These are phyloP conservation scores for Protomyces pachydermus DNA, from an alignment of 1,139 yeast genomes.

Conservation along the genomic window DNA sequence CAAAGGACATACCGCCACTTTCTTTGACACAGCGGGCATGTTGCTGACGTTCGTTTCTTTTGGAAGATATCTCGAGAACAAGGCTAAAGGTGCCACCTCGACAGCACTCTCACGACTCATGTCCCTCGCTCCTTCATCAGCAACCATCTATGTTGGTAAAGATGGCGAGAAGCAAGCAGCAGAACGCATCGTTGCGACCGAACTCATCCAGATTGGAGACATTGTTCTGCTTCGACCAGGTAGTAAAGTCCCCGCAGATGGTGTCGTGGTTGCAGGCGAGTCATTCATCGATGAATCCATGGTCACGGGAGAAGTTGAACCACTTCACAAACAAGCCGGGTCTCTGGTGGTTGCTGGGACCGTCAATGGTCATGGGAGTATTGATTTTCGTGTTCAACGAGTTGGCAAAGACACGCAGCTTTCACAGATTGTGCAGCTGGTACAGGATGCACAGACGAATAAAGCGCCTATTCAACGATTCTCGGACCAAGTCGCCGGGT, in stretches of 20 bases:
- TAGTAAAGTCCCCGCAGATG: constrained; percentile 87
- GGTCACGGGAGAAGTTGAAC: constrained; percentile 83
- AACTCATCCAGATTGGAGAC: constrained; percentile 71
- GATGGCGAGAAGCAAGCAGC: constrained; percentile 27
- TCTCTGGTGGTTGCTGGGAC: constrained; percentile 82
- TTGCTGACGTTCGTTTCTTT: constrained; percentile 73
- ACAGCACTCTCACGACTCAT: constrained; percentile 76
- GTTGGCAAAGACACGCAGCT: constrained; percentile 83
- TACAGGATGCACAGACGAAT: constrained; percentile 80
- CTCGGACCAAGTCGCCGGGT: constrained; percentile 79
- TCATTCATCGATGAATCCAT: constrained; percentile 84
- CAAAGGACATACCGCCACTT: constrained; percentile 55
- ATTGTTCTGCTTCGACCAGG: constrained; percentile 79
- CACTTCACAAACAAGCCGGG: constrained; percentile 59
- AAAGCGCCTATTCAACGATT: constrained; percentile 87
- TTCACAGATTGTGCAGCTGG: constrained; percentile 77
- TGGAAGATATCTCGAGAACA: constrained; percentile 87
- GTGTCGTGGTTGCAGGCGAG: constrained; percentile 65
- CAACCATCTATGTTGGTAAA: constrained; percentile 54
- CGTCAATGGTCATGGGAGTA: constrained; percentile 69
- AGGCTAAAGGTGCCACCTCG: constrained; percentile 91
- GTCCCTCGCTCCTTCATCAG: constrained; percentile 72
- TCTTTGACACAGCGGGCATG: constrained; percentile 87
- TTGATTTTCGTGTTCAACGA: constrained; percentile 62
- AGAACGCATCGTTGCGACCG: constrained; percentile 53